Evolutionary conservation across 805 yeast species (phyloP), one percentile per base, ranked within the genome.

Genomic region (Ogataea zsoltii): DNA sequence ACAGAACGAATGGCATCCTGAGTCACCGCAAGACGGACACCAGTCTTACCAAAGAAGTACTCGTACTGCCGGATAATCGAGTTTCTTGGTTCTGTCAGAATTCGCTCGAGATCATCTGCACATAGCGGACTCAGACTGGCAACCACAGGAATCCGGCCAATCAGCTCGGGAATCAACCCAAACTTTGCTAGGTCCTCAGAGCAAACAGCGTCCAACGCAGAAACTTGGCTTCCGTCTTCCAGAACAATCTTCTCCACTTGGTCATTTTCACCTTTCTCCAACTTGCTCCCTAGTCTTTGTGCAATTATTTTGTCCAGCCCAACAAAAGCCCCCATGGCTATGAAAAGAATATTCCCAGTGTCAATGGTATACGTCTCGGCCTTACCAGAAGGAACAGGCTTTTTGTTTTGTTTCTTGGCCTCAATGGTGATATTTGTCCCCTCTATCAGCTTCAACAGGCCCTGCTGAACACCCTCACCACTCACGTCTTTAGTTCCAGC

Each of bases 391-490:
- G 52, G 36, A 16, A 37, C 50, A 23, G 44, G 46, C 26, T 42
- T 51, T 32, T 43, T 52, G 18, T 48, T 42, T 15, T 49, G 44
- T 25, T 57, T 58, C 29, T 57, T 60, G 6, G 58, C 67, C 55
- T 77, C 73, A 2, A 75, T 73, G 23, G 69, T 69, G 2, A 80
- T 75, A 11, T 65, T 69, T 15, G 80, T 74, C 2, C 85, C 85
- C 55, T 80, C 85, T 30, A 80, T 69, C 37, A 80, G 65, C 53
- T 80, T 80, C 50, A 80, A 55, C 12, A 80, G 57, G 0, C 83
- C 77, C 53, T 80, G 85, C 52, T 80, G 85, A 14, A 80, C 85
- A 39, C 85, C 85, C 60, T 80, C 85, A 7, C 85, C 85, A 1
- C 83, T 69, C 2, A 80, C 80, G 58, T 80, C 85, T 49, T 77